phyloP scores from a whole-genome alignment of 179 eudicot genomes.

The Sideroxylon spinosum region DNA sequence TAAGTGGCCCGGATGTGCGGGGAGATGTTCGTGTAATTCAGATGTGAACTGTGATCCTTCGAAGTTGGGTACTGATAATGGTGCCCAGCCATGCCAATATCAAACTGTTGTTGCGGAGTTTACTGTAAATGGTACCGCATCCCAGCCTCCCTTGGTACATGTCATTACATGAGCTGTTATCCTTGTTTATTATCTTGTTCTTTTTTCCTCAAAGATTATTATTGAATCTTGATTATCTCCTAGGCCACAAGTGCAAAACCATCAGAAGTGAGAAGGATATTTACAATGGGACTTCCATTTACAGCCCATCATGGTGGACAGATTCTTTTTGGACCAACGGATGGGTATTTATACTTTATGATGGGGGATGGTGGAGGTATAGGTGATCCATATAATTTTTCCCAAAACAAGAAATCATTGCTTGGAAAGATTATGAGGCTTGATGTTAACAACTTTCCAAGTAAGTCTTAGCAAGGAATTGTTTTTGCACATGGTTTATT shows the following conservation, averaged over 20 bases:
- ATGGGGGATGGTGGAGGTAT: conserved; percentile 77
- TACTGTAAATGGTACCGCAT: conserved; percentile 46
- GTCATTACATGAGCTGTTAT: not conserved
- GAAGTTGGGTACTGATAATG: conserved; percentile 38
- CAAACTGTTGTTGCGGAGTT: conserved; percentile 69
- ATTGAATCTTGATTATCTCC: not conserved
- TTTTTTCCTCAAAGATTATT: not conserved
- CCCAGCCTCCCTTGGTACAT: conserved; percentile 49
- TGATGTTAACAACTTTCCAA: conserved; percentile 54
- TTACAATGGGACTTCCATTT: conserved; percentile 83
- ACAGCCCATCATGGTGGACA: conserved; percentile 82
- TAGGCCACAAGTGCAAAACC: conserved; percentile 65
- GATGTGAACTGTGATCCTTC: conserved; percentile 81
- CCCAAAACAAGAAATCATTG: conserved; percentile 79
- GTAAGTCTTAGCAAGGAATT: conserved; percentile 37
- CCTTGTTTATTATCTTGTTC: not conserved
- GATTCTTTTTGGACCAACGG: conserved; percentile 74
- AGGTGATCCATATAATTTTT: conserved; percentile 82
- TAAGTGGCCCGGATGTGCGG: conserved; percentile 58
- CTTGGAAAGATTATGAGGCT: conserved; percentile 88
- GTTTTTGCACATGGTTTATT: not conserved
- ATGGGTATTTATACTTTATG: conserved; percentile 78
- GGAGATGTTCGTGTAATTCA: conserved; percentile 81
- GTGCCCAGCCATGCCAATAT: conserved; percentile 64
- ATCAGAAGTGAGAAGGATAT: conserved; percentile 70